Evolutionary conservation across 495 filamentous ascomycete genomes (phyloP).

Genomic region (Chaetomium tenue): DNA sequence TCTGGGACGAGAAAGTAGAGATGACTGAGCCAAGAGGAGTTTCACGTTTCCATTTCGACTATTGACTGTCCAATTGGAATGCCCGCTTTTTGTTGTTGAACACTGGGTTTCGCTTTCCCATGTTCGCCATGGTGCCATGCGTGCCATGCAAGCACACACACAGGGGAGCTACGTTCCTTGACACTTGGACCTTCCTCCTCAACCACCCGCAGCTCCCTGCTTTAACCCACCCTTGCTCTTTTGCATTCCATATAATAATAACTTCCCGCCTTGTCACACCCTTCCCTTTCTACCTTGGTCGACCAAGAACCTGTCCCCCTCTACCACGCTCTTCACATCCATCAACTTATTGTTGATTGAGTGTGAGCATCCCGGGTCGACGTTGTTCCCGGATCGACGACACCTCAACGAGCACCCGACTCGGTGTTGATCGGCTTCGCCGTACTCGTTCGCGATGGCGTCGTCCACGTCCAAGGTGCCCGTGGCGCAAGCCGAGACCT

Average conservation of each 20-base stretch:
- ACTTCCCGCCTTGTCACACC: slow-evolving; percentile 1
- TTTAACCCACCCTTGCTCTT: slow-evolving; percentile 22
- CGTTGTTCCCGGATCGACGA: slow-evolving; percentile 5
- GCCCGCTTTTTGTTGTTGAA: slow-evolving; percentile 1
- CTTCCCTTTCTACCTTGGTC: slow-evolving; percentile 16
- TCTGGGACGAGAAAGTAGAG: background rate
- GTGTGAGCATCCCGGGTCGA: slow-evolving; percentile 19
- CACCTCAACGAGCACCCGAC: slow-evolving; percentile 9
- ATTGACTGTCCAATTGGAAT: background rate
- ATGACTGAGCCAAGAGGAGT: background rate
- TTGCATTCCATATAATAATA: slow-evolving; percentile 22
- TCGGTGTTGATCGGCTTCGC: slow-evolving; percentile 18
- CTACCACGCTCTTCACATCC: slow-evolving; percentile 1
- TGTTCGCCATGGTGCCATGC: slow-evolving; percentile 8
- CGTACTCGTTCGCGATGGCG: slow-evolving; percentile 40
- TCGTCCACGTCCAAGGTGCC: slow-evolving; percentile 41
- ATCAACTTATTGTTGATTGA: too few species aligned
- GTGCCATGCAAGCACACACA: background rate
- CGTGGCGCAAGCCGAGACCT: slow-evolving; percentile 39
- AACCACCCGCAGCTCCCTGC: slow-evolving; percentile 24
- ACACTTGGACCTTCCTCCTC: slow-evolving; percentile 12
- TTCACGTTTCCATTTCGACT: background rate
- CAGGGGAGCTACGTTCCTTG: background rate
- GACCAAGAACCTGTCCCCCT: slow-evolving; percentile 1
- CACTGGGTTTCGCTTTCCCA: slow-evolving; percentile 14